phyloP scores from a whole-genome alignment of 2,329 filamentous ascomycete species.

The Sporothrix pallida region DNA sequence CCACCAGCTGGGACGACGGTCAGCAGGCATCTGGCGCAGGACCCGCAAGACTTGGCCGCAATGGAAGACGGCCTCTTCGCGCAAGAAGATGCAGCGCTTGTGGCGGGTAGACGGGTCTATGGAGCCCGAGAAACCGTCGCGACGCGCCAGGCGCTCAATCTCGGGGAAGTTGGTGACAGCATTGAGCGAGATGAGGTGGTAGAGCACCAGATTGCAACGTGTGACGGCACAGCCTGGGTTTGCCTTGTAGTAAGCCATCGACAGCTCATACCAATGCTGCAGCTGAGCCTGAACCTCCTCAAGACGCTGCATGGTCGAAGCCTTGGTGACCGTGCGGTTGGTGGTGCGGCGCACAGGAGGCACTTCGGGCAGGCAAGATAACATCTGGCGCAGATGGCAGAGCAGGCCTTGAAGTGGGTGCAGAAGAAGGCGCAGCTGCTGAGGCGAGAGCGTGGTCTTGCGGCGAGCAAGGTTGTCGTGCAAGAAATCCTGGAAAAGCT shows the following conservation, averaged over 20 bases:
- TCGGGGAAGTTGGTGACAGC: slow-evolving; percentile 70
- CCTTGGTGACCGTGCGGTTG: slow-evolving; percentile 59
- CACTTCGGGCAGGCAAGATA: slow-evolving; percentile 68
- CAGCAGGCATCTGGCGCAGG: slow-evolving; percentile 63
- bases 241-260: slow-evolving; percentile 59
- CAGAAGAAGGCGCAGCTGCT: slow-evolving; percentile 69
- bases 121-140: slow-evolving; percentile 55
- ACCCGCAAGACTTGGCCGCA: slow-evolving; percentile 70
- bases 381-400: slow-evolving; percentile 67
- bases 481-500: slow-evolving; percentile 71
- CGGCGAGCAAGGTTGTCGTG: slow-evolving; percentile 64
- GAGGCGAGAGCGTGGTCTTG: slow-evolving; percentile 52
- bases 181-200: slow-evolving; percentile 73
- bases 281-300: slow-evolving; percentile 69
- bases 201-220: slow-evolving; percentile 69
- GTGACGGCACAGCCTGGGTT: slow-evolving; percentile 64
- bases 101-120: slow-evolving; percentile 59
- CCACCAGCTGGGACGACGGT: slow-evolving; percentile 72
- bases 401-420: slow-evolving; percentile 71
- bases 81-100: slow-evolving; percentile 67
- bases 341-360: slow-evolving; percentile 49
- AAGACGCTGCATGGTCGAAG: slow-evolving; percentile 64
- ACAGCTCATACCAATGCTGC: slow-evolving; percentile 71
- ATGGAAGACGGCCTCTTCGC: slow-evolving; percentile 69
- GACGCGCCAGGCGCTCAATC: slow-evolving; percentile 69